Evolutionary conservation across 2,329 filamentous ascomycete genomes (phyloP).

Genomic region (Colletotrichum ledebouriae): DNA sequence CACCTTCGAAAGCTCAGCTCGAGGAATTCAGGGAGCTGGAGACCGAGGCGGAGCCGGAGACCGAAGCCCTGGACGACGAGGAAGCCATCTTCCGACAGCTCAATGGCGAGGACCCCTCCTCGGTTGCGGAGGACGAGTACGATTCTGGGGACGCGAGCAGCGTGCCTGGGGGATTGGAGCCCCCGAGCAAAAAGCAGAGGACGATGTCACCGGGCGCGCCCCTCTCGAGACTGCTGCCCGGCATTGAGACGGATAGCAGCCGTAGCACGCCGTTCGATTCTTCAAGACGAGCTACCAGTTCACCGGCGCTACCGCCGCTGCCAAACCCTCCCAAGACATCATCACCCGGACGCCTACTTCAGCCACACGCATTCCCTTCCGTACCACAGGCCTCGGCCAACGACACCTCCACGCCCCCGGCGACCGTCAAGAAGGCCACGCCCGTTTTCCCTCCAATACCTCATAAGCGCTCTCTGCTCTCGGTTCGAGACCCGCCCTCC

Average conservation of each 20-base stretch:
- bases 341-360: neutral
- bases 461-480: conserved; percentile 18
- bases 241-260: conserved; percentile 31
- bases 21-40: conserved; percentile 48
- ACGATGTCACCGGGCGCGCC: conserved; percentile 10
- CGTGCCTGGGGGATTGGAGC: neutral
- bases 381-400: conserved; percentile 22
- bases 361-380: conserved; percentile 3
- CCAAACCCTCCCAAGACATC: conserved; percentile 4
- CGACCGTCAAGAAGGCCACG: neutral
- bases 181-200: conserved; percentile 34
- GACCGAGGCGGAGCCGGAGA: conserved; percentile 45
- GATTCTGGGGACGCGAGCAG: conserved; percentile 15
- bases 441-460: neutral
- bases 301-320: conserved; percentile 26
- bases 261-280: conserved; percentile 26
- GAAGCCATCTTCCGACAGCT: conserved; percentile 37
- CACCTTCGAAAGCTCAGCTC: conserved; percentile 51
- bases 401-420: conserved; percentile 7
- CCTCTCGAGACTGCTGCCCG: neutral
- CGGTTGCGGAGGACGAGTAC: conserved; percentile 11
- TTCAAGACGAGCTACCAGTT: conserved; percentile 32
- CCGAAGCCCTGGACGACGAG: conserved; percentile 46
- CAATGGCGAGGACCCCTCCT: neutral
- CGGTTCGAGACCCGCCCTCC: conserved; percentile 5